Evolutionary conservation across 2,329 filamentous ascomycete genomes (phyloP), one percentile per base, ranked within the genome.

Genomic region (Fusarium scirpi): DNA sequence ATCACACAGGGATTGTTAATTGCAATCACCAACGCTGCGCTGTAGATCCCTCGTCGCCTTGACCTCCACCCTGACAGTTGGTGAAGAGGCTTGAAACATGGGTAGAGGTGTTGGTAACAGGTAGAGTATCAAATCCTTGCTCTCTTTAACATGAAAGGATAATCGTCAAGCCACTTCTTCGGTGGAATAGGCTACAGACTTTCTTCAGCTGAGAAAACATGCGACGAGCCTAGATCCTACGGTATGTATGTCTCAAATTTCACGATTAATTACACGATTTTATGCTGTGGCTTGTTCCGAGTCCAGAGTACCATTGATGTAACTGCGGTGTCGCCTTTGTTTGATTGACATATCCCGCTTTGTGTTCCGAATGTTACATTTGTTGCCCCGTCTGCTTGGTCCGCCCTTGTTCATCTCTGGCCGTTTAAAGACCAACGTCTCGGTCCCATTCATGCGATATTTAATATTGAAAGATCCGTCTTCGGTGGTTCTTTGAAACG

Each of bases 351-450:
- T n/a, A 53, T 53, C 34, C 34, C 49, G 40, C 49, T 15, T 13
- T 9, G 13, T 41, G 18, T 5, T 22, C 62, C 44, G 56, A 62
- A 67, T 51, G 38, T 22, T n/a, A 63, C 34, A n/a, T 46, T 30
- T n/a, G 43, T 30, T n/a, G 43, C 20, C 32, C 62, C 61, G 29
- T 65, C 38, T 10, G 20, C 38, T 20, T 45, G 51, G 62, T 51
- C 24, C 45, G 51, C 49, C 38, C 56, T 18, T 16, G 58, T 40
- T 12, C 12, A 32, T 40, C n/a, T 24, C 8, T n/a, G 24, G 7
- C 41, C 12, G 34, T 43, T 67, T 62, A 53, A 48, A 67, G 38
- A 13, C 32, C 32, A 45, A 43, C 25, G 25, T 27, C 2, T 16
- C 6, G 25, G 46, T 20, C 12, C 29, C 32, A 32, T 41, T 16